These are phyloP conservation scores for Cordyceps tenuipes DNA, from an alignment of 2,329 filamentous ascomycete species.

Conservation along the genomic window DNA sequence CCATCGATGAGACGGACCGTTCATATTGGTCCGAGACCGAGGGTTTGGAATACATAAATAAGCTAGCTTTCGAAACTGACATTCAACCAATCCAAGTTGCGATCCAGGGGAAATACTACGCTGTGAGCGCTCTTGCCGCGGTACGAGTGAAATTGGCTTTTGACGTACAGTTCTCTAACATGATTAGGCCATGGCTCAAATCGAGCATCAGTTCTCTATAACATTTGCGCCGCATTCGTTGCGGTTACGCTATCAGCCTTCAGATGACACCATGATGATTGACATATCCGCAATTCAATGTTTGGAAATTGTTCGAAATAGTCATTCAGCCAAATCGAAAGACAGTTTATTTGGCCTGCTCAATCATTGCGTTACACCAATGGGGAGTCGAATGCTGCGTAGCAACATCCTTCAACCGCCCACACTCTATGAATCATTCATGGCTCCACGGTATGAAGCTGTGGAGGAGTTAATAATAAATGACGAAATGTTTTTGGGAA, in stretches of 20 bases:
- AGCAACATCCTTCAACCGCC: slow-evolving; percentile 86
- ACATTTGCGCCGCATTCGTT: slow-evolving; percentile 73
- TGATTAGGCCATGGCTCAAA: slow-evolving; percentile 66
- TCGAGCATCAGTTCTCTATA: slow-evolving; percentile 60
- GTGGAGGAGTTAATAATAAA: slow-evolving; percentile 73
- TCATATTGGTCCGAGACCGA: slow-evolving; percentile 74
- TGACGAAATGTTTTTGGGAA: slow-evolving; percentile 75
- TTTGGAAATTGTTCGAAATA: slow-evolving; percentile 83
- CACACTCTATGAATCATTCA: slow-evolving; percentile 55
- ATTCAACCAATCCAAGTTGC: slow-evolving; percentile 73
- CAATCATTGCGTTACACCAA: slow-evolving; percentile 77
- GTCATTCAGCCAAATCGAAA: slow-evolving; percentile 67
- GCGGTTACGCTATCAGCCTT: slow-evolving; percentile 77
- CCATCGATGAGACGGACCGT: slow-evolving; percentile 52
- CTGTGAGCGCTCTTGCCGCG: slow-evolving; percentile 76
- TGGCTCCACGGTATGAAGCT: slow-evolving; percentile 69
- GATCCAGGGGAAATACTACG: slow-evolving; percentile 75
- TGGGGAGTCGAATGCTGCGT: slow-evolving; percentile 76
- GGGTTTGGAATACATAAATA: slow-evolving; percentile 70
- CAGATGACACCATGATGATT: slow-evolving; percentile 92
- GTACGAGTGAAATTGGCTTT: slow-evolving; percentile 39
- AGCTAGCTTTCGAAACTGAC: slow-evolving; percentile 72
- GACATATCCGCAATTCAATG: slow-evolving; percentile 81
- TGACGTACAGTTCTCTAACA: slow-evolving; percentile 13
- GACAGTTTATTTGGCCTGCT: slow-evolving; percentile 78